Percentiles rank a stretch among this genome's conserved stretches.
These are phyloP conservation scores for Rhizophagus clarus DNA, from an alignment of 192 early-diverging fungal species.

Conservation along the genomic window DNA sequence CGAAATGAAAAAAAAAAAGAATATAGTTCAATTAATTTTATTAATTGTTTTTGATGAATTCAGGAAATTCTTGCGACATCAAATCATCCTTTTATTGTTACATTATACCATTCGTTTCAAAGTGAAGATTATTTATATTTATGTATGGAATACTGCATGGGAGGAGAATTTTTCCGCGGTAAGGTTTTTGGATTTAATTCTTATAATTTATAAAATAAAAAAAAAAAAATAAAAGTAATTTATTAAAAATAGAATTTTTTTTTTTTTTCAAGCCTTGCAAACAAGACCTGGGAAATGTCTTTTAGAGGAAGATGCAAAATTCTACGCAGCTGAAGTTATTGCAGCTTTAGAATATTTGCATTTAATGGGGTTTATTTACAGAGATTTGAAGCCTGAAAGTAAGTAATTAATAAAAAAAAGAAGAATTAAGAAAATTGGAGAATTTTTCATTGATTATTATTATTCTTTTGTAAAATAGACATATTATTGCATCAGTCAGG, in stretches of 20 bases:
- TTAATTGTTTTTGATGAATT: background rate
- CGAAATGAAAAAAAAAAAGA: background rate
- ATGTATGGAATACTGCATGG: conserved; percentile 87
- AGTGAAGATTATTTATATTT: conserved; percentile 84
- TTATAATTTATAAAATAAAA: background rate
- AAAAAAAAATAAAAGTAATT: background rate
- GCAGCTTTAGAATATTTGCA: conserved; percentile 96
- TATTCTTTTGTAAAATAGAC: conserved; percentile 44
- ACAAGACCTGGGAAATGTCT: conserved; percentile 85
- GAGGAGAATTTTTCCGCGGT: conserved; percentile 88
- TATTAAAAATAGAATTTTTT: background rate
- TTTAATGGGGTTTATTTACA: conserved; percentile 94
- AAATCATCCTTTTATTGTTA: conserved; percentile 91
- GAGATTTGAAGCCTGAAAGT: conserved; percentile 98
- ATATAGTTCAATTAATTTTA: background rate
- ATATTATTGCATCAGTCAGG: conserved; percentile 94
- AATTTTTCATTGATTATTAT: background rate
- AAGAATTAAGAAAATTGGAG: background rate
- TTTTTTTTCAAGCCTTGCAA: conserved; percentile 69
- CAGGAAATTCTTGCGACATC: conserved; percentile 67
- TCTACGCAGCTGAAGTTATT: conserved; percentile 97
- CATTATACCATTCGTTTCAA: conserved; percentile 87
- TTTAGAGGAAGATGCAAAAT: conserved; percentile 86
- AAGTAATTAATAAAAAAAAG: conserved; percentile 38
- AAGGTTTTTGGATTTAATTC: background rate